phyloP scores from a whole-genome alignment of 306 rosid genomes.

The Cucurbita argyrosperma region DNA sequence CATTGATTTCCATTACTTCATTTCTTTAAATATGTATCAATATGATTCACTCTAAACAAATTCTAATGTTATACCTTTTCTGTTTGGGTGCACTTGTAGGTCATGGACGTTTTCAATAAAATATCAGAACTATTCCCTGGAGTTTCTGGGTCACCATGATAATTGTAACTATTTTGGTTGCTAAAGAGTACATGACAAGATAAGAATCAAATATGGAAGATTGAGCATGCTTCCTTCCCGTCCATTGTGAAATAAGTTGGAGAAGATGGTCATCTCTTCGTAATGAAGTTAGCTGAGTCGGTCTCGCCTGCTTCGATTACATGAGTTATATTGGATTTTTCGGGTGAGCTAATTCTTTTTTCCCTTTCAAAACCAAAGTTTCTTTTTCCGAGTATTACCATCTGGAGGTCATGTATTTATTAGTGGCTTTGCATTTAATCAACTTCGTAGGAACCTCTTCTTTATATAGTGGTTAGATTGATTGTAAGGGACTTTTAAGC shows the following conservation, averaged over 20 bases:
- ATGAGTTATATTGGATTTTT: neutral
- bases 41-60: neutral
- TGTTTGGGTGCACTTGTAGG: constrained; percentile 24
- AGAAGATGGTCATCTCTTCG: neutral
- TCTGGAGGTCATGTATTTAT: neutral
- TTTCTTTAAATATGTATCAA: neutral
- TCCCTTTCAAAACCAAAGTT: neutral
- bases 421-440: neutral
- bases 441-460: neutral
- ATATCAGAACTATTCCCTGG: constrained; percentile 96
- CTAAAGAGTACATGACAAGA: neutral
- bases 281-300: neutral
- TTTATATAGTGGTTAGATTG: neutral
- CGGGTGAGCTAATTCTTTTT: constrained; percentile 1
- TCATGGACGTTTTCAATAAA: constrained; percentile 85
- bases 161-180: neutral
- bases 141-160: constrained; percentile 57
- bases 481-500: neutral
- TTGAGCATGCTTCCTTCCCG: neutral
- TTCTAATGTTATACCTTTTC: neutral
- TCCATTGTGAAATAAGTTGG: neutral
- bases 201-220: neutral
- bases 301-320: constrained; percentile 1
- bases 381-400: neutral
- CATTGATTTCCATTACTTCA: neutral